Base-by-base conservation (phyloP, 192 early-diverging fungal genomes). In the Coemansia sp. region DNA sequence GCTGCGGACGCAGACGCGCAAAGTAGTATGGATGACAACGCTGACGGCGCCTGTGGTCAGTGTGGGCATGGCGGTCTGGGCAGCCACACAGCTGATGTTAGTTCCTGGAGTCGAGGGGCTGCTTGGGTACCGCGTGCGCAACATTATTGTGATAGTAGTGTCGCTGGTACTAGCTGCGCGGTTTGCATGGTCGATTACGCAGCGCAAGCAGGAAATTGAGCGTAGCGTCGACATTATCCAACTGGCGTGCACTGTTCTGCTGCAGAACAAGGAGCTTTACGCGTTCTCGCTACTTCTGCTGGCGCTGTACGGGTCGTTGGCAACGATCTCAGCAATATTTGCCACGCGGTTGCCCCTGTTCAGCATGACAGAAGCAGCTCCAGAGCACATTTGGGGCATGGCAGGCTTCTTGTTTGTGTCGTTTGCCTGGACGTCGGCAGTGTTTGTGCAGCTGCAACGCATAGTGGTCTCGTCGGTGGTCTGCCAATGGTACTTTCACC, bases 401-500 rank as follows among this genome's bases (percentile, higher is more conserved):
- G 54, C 68, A 2, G 71, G 37, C 12, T 80, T 71, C 22, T 36
- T 80, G 57, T 26, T 62, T 2, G 14, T 59, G 40, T 50, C 71
- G 36, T 80, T 80, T 68, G 71, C 77, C 2, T 74, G 71, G 77
- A 62, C 51, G 1, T 80, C 77, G 22, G 71, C 71, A 21, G 68
- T 74, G 60, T 74, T 67, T 74, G 71, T 80, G 42, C 77, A 80
- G 65, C 19, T 80, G 9, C 54, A 68, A 50, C 64, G 77, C 17
- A 49, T 62, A 1, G 34, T 80, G 8, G 64, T 80, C 22, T 69
- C 77, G 21, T 67, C 62, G 1, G 77, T 80, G 4, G 68, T 80
- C 2, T 67, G 77, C 59, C 77, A 80, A 42, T 80, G 77, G 77
- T 80, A 74, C 53, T 80, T 80, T 40, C 77, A 80, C 51, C 64